phyloP scores from a whole-genome alignment of 139 green algal species.

The Picochlorum costavermella region DNA sequence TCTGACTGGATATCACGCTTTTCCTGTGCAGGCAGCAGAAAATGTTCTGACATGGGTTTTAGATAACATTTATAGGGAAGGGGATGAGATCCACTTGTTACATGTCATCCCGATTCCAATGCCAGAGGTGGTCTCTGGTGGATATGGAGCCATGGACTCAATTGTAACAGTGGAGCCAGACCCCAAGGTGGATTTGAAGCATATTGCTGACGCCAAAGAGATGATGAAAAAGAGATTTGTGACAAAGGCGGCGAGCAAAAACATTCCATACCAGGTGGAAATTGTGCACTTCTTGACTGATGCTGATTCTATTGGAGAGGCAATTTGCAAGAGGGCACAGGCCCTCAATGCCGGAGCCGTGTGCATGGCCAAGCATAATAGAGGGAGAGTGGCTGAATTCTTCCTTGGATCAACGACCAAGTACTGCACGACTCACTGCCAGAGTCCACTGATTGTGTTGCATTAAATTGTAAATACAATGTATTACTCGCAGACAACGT shows the following conservation, averaged over 20 bases:
- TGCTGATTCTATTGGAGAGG: conserved; percentile 39
- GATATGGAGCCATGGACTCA: conserved; percentile 22
- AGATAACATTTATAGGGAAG: conserved; percentile 23
- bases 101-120: conserved; percentile 29
- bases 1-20: background rate
- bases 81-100: conserved; percentile 32
- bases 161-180: conserved; percentile 25
- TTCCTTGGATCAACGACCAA: conserved; percentile 40
- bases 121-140: conserved; percentile 19
- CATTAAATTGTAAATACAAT: conserved; percentile 24
- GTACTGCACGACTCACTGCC: conserved; percentile 53
- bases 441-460: conserved; percentile 42
- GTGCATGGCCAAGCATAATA: conserved; percentile 54
- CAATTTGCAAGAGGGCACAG: conserved; percentile 42
- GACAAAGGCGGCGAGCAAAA: conserved; percentile 22
- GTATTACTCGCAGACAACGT: conserved; percentile 68
- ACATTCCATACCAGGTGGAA: conserved; percentile 39
- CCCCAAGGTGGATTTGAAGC: conserved; percentile 30
- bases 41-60: conserved; percentile 27
- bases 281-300: conserved; percentile 51
- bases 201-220: conserved; percentile 34
- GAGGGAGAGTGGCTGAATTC: conserved; percentile 38
- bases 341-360: conserved; percentile 38
- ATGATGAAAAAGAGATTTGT: conserved; percentile 43
- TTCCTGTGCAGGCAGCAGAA: conserved; percentile 17